phyloP scores from a whole-genome alignment of 2,329 filamentous ascomycete genomes.

The Neopestalotiopsis sp. region DNA sequence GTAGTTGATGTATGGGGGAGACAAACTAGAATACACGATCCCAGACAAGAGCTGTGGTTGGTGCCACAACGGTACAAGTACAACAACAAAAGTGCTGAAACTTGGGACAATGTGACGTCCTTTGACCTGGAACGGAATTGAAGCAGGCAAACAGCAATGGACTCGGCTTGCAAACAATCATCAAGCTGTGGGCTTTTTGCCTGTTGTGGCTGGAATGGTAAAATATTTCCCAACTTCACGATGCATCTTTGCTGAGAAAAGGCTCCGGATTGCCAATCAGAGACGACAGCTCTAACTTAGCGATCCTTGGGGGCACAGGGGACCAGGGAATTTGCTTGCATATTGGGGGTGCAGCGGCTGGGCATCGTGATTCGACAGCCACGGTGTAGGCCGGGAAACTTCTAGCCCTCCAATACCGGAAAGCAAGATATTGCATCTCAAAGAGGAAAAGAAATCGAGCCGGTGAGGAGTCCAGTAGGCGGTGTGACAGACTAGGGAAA shows the following conservation, averaged over 20 bases:
- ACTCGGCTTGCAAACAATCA: background rate
- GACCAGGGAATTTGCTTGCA: background rate
- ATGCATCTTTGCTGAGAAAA: conserved; percentile 12
- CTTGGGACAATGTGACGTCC: background rate
- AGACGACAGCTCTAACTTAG: conserved; percentile 1
- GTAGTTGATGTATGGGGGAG: too few relatives aligned
- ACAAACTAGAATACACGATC: too few relatives aligned
- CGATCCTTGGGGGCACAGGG: background rate
- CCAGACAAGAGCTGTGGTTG: too few relatives aligned
- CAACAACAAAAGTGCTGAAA: background rate
- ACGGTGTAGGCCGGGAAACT: background rate
- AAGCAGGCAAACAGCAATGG: background rate
- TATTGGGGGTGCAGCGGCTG: conserved; percentile 3
- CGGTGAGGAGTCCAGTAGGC: background rate
- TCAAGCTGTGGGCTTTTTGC: background rate
- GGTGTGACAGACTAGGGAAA: conserved; percentile 2
- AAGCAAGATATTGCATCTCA: background rate
- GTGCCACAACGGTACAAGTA: too few relatives aligned
- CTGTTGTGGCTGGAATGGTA: background rate
- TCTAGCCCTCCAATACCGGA: background rate
- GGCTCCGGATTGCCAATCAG: conserved; percentile 15
- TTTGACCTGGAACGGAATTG: background rate
- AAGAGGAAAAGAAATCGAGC: conserved; percentile 1
- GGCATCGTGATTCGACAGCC: conserved; percentile 9
- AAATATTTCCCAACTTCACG: background rate